Base-by-base conservation (phyloP, 2,329 filamentous ascomycete species). In the Didymella arachidicola region DNA sequence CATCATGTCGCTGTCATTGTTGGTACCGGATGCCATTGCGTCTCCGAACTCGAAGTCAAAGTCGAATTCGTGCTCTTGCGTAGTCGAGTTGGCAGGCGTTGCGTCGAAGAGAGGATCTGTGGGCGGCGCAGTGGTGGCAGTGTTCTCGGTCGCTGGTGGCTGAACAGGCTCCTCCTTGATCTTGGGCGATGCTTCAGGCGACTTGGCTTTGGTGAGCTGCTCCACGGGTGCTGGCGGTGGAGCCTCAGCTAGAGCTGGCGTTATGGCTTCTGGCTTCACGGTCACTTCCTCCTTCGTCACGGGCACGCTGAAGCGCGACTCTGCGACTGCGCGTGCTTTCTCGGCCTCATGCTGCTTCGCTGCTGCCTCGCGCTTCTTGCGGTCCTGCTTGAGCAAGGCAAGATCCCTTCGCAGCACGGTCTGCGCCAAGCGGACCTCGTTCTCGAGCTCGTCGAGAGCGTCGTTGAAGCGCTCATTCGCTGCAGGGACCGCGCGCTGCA, bases 381-480 rank as follows among this genome's bases (percentile, higher is more conserved):
- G 72, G 34, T 75, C 71, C 43, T 72, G 68, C 57, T 72, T 71
- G 42, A 73, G 63, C 50, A 76, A 45, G n/a, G 75, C 76, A 32
- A 77, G 71, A 62, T 78, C 76, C 45, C 76, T 57, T 7, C 75
- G 70, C 53, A 77, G 59, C 8, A 77, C 75, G 0, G 66, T 62
- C 32, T 78, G 73, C 7, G 75, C 74, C 18, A 69, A 63, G 57
- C 62, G 65, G 41, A 84, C 67, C 52, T 83, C 78, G 43, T 76
- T 74, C 64, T 83, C 81, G 14, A 84, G 74, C 57, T 79, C 74
- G 69, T 84, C 82, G n/a, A 84, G 78, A n/a, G 79, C 78, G 45
- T 81, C 76, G 64, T 84, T 80, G 60, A 81, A 84, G 62, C 77
- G 72, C 32, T 75, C 72, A 16, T 75, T 71, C 27, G 79, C 79